These are phyloP conservation scores for Colletotrichum zoysiae DNA, from an alignment of 2,329 filamentous ascomycete genomes.

Conservation along the genomic window DNA sequence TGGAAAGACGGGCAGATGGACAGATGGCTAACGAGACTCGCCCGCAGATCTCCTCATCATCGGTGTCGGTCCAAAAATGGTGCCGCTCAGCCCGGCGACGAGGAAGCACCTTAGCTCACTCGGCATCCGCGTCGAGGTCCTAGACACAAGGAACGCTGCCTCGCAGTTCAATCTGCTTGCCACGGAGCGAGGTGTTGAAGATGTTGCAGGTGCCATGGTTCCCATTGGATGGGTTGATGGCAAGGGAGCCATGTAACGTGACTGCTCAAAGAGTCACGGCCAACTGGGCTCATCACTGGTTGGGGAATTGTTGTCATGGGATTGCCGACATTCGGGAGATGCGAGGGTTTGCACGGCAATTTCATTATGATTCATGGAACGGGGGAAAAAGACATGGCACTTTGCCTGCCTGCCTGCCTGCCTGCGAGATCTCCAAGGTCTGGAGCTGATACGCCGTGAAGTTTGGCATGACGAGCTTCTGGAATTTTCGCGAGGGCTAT, in stretches of 20 bases:
- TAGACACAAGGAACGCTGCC: conserved; percentile 93
- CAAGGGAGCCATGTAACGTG: conserved; percentile 52
- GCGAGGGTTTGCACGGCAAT: neutral
- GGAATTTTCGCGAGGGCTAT: neutral
- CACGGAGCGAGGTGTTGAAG: conserved; percentile 88
- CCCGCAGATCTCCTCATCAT: conserved; percentile 85
- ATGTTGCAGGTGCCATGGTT: conserved; percentile 89
- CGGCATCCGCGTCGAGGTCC: conserved; percentile 87
- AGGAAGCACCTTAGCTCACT: conserved; percentile 78
- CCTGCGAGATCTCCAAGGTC: neutral
- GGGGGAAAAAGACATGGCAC: neutral
- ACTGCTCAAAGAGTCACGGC: neutral
- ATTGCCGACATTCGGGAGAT: conserved; percentile 7
- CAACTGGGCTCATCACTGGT: conserved; percentile 15
- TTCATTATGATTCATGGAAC: conserved; percentile 5
- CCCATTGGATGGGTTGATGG: conserved; percentile 85
- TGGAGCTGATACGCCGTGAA: neutral
- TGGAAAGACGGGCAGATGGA: neutral
- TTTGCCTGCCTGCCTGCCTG: too few species aligned
- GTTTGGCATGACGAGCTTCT: neutral
- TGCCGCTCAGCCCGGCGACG: conserved; percentile 81
- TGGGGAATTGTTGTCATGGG: neutral
- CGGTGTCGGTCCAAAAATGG: conserved; percentile 82
- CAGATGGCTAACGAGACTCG: conserved; percentile 11
- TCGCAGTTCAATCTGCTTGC: conserved; percentile 95